Percentiles rank a stretch among this genome's conserved stretches.
Evolutionary conservation across 2,329 filamentous ascomycete species (phyloP).

Genomic region (Cytospora paraplurivora): DNA sequence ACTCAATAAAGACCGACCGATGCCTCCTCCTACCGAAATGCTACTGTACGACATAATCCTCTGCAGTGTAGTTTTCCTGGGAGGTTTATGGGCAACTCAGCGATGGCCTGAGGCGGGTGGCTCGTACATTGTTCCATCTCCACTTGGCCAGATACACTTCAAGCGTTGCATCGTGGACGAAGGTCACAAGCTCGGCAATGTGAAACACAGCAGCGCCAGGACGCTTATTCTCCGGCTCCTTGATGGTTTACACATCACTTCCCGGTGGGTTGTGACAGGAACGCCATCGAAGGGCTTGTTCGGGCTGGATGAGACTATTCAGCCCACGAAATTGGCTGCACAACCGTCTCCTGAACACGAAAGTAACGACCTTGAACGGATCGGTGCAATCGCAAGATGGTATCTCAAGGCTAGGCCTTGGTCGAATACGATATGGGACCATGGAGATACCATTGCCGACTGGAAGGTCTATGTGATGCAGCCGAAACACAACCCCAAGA

Average conservation of each 20-base stretch:
- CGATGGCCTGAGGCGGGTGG: constrained; percentile 40
- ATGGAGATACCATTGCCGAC: constrained; percentile 60
- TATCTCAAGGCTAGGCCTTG: constrained; percentile 80
- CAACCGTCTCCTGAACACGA: constrained; percentile 53
- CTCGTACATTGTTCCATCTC: constrained; percentile 48
- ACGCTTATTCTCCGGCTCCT: constrained; percentile 58
- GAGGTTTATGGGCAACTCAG: constrained; percentile 56
- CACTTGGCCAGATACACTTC: constrained; percentile 74
- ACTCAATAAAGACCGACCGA: constrained; percentile 45
- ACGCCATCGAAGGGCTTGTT: constrained; percentile 85
- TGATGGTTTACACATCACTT: constrained; percentile 62
- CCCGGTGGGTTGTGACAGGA: constrained; percentile 87
- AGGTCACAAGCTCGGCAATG: constrained; percentile 80
- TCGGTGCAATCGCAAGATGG: constrained; percentile 65
- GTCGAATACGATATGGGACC: constrained; percentile 60
- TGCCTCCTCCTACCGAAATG: constrained; percentile 54
- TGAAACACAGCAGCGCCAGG: constrained; percentile 49
- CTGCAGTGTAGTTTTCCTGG: constrained; percentile 74
- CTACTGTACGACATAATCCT: constrained; percentile 74
- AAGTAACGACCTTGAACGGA: constrained; percentile 64
- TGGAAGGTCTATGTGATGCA: constrained; percentile 76
- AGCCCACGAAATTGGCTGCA: constrained; percentile 30
- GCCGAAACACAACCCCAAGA: constrained; percentile 51
- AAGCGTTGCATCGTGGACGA: constrained; percentile 90
- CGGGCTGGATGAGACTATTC: constrained; percentile 59